Evolutionary conservation across 129 eudicot species (phyloP).

Genomic region (Scalesia atractyloides): DNA sequence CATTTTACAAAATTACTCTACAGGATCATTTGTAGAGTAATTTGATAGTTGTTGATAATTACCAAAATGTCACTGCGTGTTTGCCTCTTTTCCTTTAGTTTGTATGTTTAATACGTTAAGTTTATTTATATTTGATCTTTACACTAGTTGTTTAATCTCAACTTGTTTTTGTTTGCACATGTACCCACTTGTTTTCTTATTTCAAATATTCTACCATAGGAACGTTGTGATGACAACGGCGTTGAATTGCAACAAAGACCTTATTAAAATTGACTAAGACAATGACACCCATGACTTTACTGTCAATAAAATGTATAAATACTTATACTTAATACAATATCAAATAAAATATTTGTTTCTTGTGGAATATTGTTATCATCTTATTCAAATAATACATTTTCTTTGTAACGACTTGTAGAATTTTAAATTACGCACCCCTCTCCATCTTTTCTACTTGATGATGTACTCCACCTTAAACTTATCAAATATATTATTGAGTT

Average conservation of each 20-base stretch:
- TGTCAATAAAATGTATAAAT: not conserved
- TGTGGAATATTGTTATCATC: not conserved
- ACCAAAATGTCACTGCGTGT: too few relatives aligned
- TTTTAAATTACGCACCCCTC: too few relatives aligned
- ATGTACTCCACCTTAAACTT: too few relatives aligned
- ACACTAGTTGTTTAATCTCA: not conserved
- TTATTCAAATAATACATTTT: not conserved
- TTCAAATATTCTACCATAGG: slow-evolving; percentile 7
- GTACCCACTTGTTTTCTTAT: slow-evolving; percentile 11
- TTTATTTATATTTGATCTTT: too few relatives aligned
- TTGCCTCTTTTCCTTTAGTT: too few relatives aligned
- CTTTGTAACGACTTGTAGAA: not conserved
- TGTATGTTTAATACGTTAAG: too few relatives aligned
- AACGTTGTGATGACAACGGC: slow-evolving; percentile 33
- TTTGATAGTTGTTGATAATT: too few relatives aligned
- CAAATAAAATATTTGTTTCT: not conserved
- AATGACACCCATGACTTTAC: slow-evolving; percentile 15
- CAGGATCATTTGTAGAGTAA: too few relatives aligned
- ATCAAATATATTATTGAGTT: too few relatives aligned
- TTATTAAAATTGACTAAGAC: slow-evolving; percentile 30
- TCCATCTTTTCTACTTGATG: too few relatives aligned
- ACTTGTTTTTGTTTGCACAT: slow-evolving; percentile 21
- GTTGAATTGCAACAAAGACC: slow-evolving; percentile 18
- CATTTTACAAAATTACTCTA: too few relatives aligned
- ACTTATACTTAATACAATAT: not conserved